A percentile compares a stretch with the other conserved stretches of the same genome.
Conservation (phyloP, 1,139 yeast genomes). For the Zygosaccharomyces pseudobailii region DNA sequence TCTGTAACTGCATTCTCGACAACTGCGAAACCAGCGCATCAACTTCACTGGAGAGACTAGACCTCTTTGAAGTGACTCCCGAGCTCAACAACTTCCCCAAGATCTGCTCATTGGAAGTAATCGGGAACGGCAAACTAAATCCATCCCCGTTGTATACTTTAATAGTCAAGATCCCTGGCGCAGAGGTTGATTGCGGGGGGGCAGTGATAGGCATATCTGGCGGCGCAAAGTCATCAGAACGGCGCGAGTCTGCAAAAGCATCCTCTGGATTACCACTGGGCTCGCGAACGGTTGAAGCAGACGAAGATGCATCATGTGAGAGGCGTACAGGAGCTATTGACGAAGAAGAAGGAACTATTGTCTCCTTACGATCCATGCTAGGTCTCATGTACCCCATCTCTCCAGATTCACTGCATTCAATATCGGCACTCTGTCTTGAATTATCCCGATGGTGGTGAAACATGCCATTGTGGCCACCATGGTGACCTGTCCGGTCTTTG, state of each 20-base stretch:
- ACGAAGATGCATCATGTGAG: constrained; percentile 25
- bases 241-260: constrained; percentile 5
- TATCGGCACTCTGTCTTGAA: constrained; percentile 1
- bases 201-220: constrained; percentile 7
- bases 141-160: constrained; percentile 30
- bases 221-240: background rate
- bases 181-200: constrained; percentile 12
- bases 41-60: constrained; percentile 16
- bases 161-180: constrained; percentile 28
- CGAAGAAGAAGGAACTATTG: constrained; percentile 25
- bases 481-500: constrained; percentile 12
- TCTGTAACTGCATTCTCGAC: constrained; percentile 23
- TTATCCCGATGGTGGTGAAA: constrained; percentile 16
- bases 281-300: constrained; percentile 19
- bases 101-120: constrained; percentile 27
- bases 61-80: constrained; percentile 23
- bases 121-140: constrained; percentile 28
- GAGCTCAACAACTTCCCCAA: constrained; percentile 25
- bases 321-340: constrained; percentile 26
- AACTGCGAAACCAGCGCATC: constrained; percentile 28
- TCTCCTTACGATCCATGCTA: constrained; percentile 24
- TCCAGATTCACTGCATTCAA: background rate
- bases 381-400: constrained; percentile 4
- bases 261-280: constrained; percentile 7
- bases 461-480: constrained; percentile 14